These are phyloP conservation scores for Ogataea henricii DNA, from an alignment of 805 yeast species.

Conservation along the genomic window DNA sequence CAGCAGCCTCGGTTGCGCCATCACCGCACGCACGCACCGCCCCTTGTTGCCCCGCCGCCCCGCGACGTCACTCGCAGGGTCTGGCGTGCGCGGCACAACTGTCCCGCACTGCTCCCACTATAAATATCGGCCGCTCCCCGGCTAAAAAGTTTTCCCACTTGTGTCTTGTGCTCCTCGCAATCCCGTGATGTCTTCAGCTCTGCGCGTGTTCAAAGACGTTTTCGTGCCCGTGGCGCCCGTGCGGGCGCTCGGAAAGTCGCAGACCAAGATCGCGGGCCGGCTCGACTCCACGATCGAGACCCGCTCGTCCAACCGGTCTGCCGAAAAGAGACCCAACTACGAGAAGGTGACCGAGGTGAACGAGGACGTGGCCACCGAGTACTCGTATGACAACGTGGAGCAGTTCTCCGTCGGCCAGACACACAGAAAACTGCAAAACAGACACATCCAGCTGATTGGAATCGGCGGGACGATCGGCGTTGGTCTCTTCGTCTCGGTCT, in stretches of 20 bases:
- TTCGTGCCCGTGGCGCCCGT: constrained; percentile 29
- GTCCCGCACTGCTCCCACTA: background rate
- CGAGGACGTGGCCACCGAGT: constrained; percentile 11
- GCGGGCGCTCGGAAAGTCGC: constrained; percentile 20
- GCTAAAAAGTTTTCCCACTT: background rate
- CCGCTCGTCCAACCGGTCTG: background rate
- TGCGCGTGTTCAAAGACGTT: constrained; percentile 23
- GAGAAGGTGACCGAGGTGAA: constrained; percentile 8
- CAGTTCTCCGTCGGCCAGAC: constrained; percentile 21
- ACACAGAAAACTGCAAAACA: constrained; percentile 37
- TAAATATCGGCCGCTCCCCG: background rate
- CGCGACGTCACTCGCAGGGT: background rate
- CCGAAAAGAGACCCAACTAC: background rate
- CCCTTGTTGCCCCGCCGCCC: too few relatives aligned
- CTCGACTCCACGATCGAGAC: background rate
- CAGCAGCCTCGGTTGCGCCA: too few relatives aligned
- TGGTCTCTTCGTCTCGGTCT: constrained; percentile 46
- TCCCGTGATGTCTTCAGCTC: constrained; percentile 7
- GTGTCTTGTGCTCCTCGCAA: background rate
- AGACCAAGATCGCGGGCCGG: constrained; percentile 9
- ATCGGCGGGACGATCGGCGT: constrained; percentile 55
- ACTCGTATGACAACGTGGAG: constrained; percentile 15
- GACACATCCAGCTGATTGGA: constrained; percentile 51
- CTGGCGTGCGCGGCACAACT: constrained; percentile 3
- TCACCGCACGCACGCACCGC: too few relatives aligned